These are phyloP conservation scores for Chimonanthus praecox DNA, from an alignment of 164 flowering plant species.

Conservation along the genomic window DNA sequence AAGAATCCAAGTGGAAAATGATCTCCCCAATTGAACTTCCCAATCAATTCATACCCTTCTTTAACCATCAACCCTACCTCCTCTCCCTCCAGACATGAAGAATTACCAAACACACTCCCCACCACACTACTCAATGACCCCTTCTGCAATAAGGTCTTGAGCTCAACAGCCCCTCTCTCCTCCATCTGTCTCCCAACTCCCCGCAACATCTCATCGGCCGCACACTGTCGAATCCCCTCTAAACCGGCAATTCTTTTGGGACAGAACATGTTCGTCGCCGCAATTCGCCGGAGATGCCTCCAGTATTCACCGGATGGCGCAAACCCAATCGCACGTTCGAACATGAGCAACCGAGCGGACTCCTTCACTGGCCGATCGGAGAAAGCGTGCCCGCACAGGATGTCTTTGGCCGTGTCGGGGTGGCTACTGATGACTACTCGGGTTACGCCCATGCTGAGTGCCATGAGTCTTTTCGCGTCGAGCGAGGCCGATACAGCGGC, in stretches of 20 bases:
- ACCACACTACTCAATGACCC: conserved; percentile 53
- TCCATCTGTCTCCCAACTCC: conserved; percentile 34
- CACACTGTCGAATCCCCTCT: conserved; percentile 31
- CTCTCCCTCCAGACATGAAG: conserved; percentile 13
- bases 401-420: conserved; percentile 77
- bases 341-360: conserved; percentile 65
- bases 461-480: conserved; percentile 60
- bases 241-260: conserved; percentile 50
- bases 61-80: conserved; percentile 51
- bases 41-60: conserved; percentile 78
- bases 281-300: conserved; percentile 57
- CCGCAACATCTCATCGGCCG: conserved; percentile 32
- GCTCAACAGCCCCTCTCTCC: conserved; percentile 41
- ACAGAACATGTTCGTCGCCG: conserved; percentile 61
- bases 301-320: conserved; percentile 77
- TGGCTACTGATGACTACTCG: conserved; percentile 62
- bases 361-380: conserved; percentile 70
- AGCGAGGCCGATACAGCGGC: conserved; percentile 36
- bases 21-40: conserved; percentile 61
- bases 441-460: conserved; percentile 52
- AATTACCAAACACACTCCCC: conserved; percentile 65
- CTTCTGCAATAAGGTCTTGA: conserved; percentile 46
- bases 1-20: conserved; percentile 53
- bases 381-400: conserved; percentile 52
- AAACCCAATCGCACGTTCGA: conserved; percentile 86